Percentiles rank a stretch among this genome's conserved stretches.
These are phyloP conservation scores for Waltergamsia citrina DNA, from an alignment of 2,329 filamentous ascomycete genomes.

Conservation along the genomic window DNA sequence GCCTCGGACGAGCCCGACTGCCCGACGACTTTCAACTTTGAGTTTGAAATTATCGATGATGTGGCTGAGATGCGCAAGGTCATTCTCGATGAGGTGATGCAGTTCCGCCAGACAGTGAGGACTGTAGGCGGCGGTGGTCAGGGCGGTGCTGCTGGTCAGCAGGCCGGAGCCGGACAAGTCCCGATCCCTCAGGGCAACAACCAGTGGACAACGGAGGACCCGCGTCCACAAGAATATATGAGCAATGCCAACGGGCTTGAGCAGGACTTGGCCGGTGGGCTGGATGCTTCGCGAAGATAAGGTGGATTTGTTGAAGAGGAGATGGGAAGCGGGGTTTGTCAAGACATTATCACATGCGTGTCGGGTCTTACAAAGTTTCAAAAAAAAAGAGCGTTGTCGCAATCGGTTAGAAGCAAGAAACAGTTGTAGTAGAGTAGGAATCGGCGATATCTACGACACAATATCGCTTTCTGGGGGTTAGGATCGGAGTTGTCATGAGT, in stretches of 20 bases:
- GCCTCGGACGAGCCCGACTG: constrained; percentile 91
- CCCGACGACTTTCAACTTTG: constrained; percentile 93
- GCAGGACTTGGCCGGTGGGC: constrained; percentile 47
- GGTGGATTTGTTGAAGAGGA: background rate
- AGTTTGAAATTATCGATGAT: constrained; percentile 95
- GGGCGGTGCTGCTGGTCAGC: constrained; percentile 24
- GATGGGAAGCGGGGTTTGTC: background rate
- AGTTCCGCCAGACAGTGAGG: constrained; percentile 62
- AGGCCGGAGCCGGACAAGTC: constrained; percentile 37
- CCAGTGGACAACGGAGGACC: constrained; percentile 52
- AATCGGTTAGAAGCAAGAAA: too few relatives aligned
- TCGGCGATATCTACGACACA: too few relatives aligned
- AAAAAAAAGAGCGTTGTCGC: too few relatives aligned
- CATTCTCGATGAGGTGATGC: constrained; percentile 89
- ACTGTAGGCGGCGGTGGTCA: constrained; percentile 29
- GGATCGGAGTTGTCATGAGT: too few relatives aligned
- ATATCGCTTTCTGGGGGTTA: too few relatives aligned
- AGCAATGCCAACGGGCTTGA: constrained; percentile 41
- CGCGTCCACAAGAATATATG: constrained; percentile 49
- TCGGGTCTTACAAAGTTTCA: too few relatives aligned
- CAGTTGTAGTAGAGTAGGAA: too few relatives aligned
- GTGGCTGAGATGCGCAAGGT: constrained; percentile 92
- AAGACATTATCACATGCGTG: background rate
- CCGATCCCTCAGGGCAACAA: constrained; percentile 28
- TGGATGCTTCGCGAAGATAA: constrained; percentile 19